Evolutionary conservation across 2,329 filamentous ascomycete genomes (phyloP).

Genomic region (Aureobasidium sp.): DNA sequence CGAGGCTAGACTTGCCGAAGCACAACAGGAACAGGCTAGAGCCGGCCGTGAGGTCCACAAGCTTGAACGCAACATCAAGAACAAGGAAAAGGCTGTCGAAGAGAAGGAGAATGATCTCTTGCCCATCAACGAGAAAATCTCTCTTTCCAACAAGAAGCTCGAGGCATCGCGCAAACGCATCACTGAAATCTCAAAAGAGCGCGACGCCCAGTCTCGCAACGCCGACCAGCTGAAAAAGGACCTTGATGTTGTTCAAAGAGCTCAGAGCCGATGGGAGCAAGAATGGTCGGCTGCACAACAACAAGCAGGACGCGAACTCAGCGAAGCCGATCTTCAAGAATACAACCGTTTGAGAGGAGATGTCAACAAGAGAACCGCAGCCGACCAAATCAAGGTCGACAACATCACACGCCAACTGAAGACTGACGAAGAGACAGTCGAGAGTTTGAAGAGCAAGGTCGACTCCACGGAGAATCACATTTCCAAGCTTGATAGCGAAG

Average conservation of each 20-base stretch:
- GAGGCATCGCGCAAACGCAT: constrained; percentile 62
- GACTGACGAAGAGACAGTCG: constrained; percentile 84
- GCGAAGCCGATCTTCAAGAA: constrained; percentile 77
- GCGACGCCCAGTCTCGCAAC: constrained; percentile 60
- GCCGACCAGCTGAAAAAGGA: constrained; percentile 74
- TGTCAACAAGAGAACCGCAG: constrained; percentile 73
- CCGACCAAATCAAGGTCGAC: constrained; percentile 75
- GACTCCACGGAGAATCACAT: constrained; percentile 68
- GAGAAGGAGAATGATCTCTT: constrained; percentile 79
- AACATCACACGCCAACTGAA: constrained; percentile 83
- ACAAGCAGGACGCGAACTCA: constrained; percentile 80
- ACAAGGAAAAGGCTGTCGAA: constrained; percentile 80
- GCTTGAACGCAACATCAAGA: constrained; percentile 77
- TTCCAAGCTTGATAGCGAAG: constrained; percentile 66
- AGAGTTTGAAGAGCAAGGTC: constrained; percentile 81
- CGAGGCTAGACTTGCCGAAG: constrained; percentile 70
- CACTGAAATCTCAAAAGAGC: constrained; percentile 65
- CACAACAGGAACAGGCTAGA: constrained; percentile 74
- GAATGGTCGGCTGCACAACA: constrained; percentile 80
- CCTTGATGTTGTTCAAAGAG: constrained; percentile 77
- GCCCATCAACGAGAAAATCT: constrained; percentile 87
- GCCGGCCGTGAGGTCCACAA: constrained; percentile 70
- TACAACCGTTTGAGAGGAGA: constrained; percentile 80
- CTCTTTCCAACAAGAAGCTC: constrained; percentile 65
- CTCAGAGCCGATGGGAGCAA: constrained; percentile 78